Evolutionary conservation across 352 stramenopile genomes (phyloP).

Genomic region (Aphanomyces astaci): DNA sequence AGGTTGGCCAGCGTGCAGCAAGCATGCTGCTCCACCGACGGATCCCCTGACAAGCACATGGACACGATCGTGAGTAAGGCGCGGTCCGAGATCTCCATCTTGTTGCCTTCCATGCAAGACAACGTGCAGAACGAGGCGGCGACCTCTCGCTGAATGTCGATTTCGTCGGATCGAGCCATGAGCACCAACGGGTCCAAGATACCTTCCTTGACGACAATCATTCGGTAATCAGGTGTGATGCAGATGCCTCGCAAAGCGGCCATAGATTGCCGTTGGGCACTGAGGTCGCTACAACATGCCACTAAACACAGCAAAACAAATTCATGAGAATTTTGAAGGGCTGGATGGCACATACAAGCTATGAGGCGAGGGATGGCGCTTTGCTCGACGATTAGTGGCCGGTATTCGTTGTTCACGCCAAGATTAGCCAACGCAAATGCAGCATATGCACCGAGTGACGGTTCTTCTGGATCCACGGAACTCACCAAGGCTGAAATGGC

Average conservation of each 20-base stretch:
- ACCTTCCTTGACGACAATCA: slow-evolving; percentile 87
- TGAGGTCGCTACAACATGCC: slow-evolving; percentile 90
- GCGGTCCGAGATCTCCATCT: slow-evolving; percentile 91
- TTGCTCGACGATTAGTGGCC: slow-evolving; percentile 87
- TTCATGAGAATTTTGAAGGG: too few relatives aligned
- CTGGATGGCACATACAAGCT: slow-evolving; percentile 32
- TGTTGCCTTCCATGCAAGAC: slow-evolving; percentile 93
- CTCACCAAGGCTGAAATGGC: slow-evolving; percentile 86
- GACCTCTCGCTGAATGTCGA: slow-evolving; percentile 88
- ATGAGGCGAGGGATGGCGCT: slow-evolving; percentile 91
- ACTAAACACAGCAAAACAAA: slow-evolving; percentile 37
- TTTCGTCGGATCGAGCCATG: slow-evolving; percentile 89
- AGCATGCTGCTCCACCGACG: slow-evolving; percentile 85
- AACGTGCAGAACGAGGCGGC: slow-evolving; percentile 91
- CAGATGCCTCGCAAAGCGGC: slow-evolving; percentile 89
- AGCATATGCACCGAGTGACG: slow-evolving; percentile 82
- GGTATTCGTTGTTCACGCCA: slow-evolving; percentile 90
- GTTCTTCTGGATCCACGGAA: slow-evolving; percentile 84
- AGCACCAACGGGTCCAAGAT: slow-evolving; percentile 94
- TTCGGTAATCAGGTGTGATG: slow-evolving; percentile 85
- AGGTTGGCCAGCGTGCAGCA: slow-evolving; percentile 94
- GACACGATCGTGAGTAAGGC: slow-evolving; percentile 93
- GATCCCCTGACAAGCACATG: slow-evolving; percentile 89
- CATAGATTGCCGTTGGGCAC: slow-evolving; percentile 88
- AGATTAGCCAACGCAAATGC: slow-evolving; percentile 93